Base-by-base conservation (phyloP, 2,329 filamentous ascomycete species). In the Penicillium sp. region DNA sequence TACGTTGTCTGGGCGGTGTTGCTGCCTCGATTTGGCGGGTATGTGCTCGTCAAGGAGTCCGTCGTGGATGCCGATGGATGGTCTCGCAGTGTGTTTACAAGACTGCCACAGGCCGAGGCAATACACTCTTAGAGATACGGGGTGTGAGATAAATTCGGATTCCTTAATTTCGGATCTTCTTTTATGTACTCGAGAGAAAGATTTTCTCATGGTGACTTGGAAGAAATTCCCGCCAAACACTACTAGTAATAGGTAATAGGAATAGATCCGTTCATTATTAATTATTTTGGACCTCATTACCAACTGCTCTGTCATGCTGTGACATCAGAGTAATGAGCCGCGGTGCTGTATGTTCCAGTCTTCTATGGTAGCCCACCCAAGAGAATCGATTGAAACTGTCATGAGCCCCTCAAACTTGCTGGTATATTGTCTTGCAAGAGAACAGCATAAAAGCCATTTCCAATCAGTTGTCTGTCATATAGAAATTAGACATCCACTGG, bases 51-150 rank as follows among this genome's bases (percentile, higher is more conserved):
- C 2, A 79, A 82, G 55, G 81, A 86, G 70, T 78, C 75, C 0
- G 70, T 79, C 2, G 71, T 87, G 8, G 82, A 85, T 59, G 78
- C 83, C 42, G 86, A 88, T 68, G 85, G 86, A 1, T 88, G 86
- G 86, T 84, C 85, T 63, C 76, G 82, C 33, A 83, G 76, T 53
- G 77, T 82, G 2, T 86, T 87, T 66, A 72, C 77, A 2, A 77
- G 69, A 57, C 69, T 76, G 60, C 80, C 82, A 8, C 36, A 67
- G 35, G 53, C 58, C 36, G 23, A 49, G 15, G 49, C 49, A 57
- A n/a, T 53, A n/a, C 43, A 55, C 23, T 50, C 43, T 19, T 49
- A 43, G 27, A 21, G 21, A 52, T 42, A 35, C 1, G 13, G 9
- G 6, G 13, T 47, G n/a, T 57, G 36, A 33, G n/a, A 29, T 55